Conservation (phyloP, 2,329 filamentous ascomycete species). For the Neonectria coccinea region DNA sequence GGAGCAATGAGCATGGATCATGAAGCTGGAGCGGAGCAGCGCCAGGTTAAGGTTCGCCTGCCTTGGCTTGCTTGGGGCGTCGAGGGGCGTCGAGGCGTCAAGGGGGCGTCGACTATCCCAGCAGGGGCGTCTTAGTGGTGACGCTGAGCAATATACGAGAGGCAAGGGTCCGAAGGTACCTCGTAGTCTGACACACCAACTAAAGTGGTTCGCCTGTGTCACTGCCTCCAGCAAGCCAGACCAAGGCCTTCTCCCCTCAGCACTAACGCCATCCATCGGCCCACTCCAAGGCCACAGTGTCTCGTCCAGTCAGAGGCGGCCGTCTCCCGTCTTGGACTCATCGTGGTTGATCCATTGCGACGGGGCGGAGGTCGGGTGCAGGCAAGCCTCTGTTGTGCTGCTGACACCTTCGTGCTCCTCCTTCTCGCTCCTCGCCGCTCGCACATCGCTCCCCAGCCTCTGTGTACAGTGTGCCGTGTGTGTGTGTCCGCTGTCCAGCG, state of each 20-base stretch:
- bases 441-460: conserved; percentile 12
- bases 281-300: conserved; percentile 41
- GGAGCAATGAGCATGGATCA: not conserved
- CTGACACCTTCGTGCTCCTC: conserved; percentile 39
- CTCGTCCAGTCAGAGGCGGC: conserved; percentile 38
- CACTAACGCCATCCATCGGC: conserved; percentile 49
- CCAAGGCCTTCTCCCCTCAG: conserved; percentile 35
- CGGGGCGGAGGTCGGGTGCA: conserved; percentile 28
- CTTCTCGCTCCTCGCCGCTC: conserved; percentile 1
- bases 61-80: conserved; percentile 33
- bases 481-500: not conserved
- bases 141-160: conserved; percentile 64
- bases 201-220: conserved; percentile 53
- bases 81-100: conserved; percentile 22
- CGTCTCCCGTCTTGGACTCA: not conserved
- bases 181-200: conserved; percentile 61
- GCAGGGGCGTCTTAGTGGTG: conserved; percentile 52
- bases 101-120: conserved; percentile 45
- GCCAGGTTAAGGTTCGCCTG: conserved; percentile 50
- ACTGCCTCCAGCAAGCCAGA: conserved; percentile 33
- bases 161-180: conserved; percentile 52
- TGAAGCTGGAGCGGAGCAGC: not conserved
- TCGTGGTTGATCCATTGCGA: conserved; percentile 30
- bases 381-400: conserved; percentile 35
- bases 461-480: conserved; percentile 2